Evolutionary conservation across 1,284 basidiomycete genomes (phyloP).

Genomic region (Microbotryum scabiosae): DNA sequence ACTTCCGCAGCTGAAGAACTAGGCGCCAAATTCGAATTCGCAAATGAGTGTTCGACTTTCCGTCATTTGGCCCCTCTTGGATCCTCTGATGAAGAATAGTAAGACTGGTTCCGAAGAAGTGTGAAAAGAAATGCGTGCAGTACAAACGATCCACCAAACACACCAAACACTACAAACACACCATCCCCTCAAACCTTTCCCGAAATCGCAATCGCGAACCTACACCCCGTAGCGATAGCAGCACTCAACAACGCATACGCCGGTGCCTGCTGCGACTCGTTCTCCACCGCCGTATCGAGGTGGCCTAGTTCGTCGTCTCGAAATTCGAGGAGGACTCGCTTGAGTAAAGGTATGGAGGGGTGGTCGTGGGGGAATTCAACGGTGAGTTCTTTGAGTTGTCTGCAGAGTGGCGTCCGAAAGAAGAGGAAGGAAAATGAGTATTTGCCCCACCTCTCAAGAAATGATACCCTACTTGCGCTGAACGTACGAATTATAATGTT

Average conservation of each 20-base stretch:
- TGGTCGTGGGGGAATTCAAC: slow-evolving; percentile 40
- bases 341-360: slow-evolving; percentile 68
- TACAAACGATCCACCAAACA: background rate
- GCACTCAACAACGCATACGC: slow-evolving; percentile 83
- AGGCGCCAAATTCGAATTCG: slow-evolving; percentile 43
- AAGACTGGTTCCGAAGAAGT: background rate
- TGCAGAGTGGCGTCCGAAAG: slow-evolving; percentile 36
- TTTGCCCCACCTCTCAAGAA: no score
- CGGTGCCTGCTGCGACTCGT: slow-evolving; percentile 82
- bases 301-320: slow-evolving; percentile 93
- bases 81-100: slow-evolving; percentile 5
- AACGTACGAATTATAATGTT: slow-evolving; percentile 92
- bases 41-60: slow-evolving; percentile 34
- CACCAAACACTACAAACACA: no score
- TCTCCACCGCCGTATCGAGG: slow-evolving; percentile 80
- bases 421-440: background rate
- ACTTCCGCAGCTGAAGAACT: slow-evolving; percentile 44
- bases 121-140: no score
- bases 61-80: slow-evolving; percentile 29
- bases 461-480: background rate
- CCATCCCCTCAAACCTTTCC: slow-evolving; percentile 53
- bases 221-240: slow-evolving; percentile 75
- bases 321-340: slow-evolving; percentile 70
- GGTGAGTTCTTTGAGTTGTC: slow-evolving; percentile 59
- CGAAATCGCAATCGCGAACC: slow-evolving; percentile 79